Evolutionary conservation across 768 basidiomycete genomes (phyloP).

Genomic region (Kondoa subrosea): DNA sequence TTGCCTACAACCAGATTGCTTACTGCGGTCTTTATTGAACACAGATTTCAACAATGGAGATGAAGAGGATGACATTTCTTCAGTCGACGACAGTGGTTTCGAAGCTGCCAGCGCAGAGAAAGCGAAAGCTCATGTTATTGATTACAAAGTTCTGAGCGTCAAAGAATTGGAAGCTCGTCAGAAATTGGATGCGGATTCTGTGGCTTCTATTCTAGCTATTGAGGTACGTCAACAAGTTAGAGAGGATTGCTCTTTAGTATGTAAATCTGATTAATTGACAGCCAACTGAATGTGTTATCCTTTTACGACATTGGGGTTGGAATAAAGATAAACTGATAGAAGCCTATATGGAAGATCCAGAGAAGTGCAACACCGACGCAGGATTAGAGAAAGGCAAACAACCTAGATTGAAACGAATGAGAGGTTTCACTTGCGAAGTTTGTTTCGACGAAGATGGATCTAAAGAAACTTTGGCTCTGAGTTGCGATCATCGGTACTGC

Average conservation of each 20-base stretch:
- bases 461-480: slow-evolving; percentile 48
- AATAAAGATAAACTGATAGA: slow-evolving; percentile 93
- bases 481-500: slow-evolving; percentile 57
- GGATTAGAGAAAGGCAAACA: slow-evolving; percentile 40
- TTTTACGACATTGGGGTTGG: slow-evolving; percentile 74
- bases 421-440: slow-evolving; percentile 66
- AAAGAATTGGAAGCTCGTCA: slow-evolving; percentile 60
- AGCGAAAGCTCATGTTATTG: slow-evolving; percentile 63
- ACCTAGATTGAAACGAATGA: slow-evolving; percentile 35
- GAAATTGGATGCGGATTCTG: slow-evolving; percentile 62
- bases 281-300: slow-evolving; percentile 52
- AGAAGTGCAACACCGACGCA: slow-evolving; percentile 51
- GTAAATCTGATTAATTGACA: slow-evolving; percentile 29
- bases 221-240: slow-evolving; percentile 46
- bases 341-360: slow-evolving; percentile 76
- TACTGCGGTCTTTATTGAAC: neutral
- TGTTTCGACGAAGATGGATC: slow-evolving; percentile 64
- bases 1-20: no score
- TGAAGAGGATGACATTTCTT: slow-evolving; percentile 40
- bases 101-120: slow-evolving; percentile 42
- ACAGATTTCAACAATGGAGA: slow-evolving; percentile 37
- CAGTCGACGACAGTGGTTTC: slow-evolving; percentile 45
- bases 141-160: slow-evolving; percentile 60
- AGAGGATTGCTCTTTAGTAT: neutral
- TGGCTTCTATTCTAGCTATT: slow-evolving; percentile 70